A percentile compares a stretch with the other conserved stretches of the same genome.
Conservation (phyloP, 257 asterid species). For the Henckelia pumila region DNA sequence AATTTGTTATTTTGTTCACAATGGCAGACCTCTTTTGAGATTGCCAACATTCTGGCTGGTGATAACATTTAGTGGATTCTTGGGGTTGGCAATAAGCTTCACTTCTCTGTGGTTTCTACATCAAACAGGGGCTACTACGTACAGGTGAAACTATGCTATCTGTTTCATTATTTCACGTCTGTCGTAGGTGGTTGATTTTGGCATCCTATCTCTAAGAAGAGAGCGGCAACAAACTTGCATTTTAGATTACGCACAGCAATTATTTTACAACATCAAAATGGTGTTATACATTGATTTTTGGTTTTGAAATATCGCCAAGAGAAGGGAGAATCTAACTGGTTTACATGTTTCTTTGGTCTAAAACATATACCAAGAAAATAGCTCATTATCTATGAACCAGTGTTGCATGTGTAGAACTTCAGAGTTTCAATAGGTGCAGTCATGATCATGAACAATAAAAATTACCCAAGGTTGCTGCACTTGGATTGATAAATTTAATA, state of each 20-base stretch:
- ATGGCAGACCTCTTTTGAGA: slow-evolving; percentile 70
- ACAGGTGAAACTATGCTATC: slow-evolving; percentile 45
- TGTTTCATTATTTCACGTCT: slow-evolving; percentile 13
- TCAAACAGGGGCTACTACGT: slow-evolving; percentile 94
- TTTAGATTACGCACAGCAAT: neutral
- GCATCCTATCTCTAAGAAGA: neutral
- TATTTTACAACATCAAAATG: neutral
- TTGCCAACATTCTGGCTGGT: slow-evolving; percentile 76
- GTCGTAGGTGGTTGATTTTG: too few species aligned
- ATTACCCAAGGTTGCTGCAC: too few species aligned
- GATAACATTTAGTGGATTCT: slow-evolving; percentile 76
- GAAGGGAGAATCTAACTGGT: neutral
- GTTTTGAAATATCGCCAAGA: neutral
- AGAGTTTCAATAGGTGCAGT: too few species aligned
- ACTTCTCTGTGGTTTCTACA: slow-evolving; percentile 99
- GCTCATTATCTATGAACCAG: too few species aligned
- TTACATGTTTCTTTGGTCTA: neutral
- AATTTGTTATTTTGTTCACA: slow-evolving; percentile 16
- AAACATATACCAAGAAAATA: too few species aligned
- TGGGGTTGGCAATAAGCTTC: slow-evolving; percentile 92
- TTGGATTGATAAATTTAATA: too few species aligned
- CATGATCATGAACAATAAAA: too few species aligned
- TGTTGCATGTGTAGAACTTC: too few species aligned
- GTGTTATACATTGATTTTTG: neutral
- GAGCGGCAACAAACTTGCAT: neutral